A percentile compares a stretch with the other conserved stretches of the same genome.
Conservation (phyloP, 805 yeast species). For the Scheffersomyces stipitis region DNA sequence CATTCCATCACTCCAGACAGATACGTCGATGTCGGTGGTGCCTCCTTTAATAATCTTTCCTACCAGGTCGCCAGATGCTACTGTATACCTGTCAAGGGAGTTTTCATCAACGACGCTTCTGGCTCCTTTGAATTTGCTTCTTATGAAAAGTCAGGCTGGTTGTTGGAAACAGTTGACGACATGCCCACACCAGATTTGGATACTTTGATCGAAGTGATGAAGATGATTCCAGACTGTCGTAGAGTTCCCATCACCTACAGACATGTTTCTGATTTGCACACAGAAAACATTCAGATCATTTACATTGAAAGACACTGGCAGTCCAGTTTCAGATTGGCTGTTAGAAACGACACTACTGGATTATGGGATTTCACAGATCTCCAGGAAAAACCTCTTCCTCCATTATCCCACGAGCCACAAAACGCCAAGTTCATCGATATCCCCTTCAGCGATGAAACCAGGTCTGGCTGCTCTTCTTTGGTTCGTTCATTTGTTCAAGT, state of each 20-base stretch:
- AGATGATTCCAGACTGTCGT: slow-evolving; percentile 69
- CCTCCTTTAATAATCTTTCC: slow-evolving; percentile 79
- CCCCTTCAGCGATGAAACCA: slow-evolving; percentile 50
- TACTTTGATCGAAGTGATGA: slow-evolving; percentile 75
- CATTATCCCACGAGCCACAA: slow-evolving; percentile 52
- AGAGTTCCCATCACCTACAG: slow-evolving; percentile 71
- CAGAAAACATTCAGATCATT: slow-evolving; percentile 64
- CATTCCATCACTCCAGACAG: slow-evolving; percentile 82
- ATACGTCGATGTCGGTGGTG: slow-evolving; percentile 82
- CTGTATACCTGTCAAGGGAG: slow-evolving; percentile 83
- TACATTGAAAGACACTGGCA: slow-evolving; percentile 87
- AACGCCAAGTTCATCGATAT: slow-evolving; percentile 70
- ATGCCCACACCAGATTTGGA: slow-evolving; percentile 72
- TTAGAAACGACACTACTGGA: slow-evolving; percentile 56
- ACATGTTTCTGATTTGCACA: slow-evolving; percentile 78
- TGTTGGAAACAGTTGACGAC: slow-evolving; percentile 76
- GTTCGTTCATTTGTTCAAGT: slow-evolving; percentile 73
- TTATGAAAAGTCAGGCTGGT: slow-evolving; percentile 72
- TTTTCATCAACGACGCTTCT: slow-evolving; percentile 72
- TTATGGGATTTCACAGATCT: slow-evolving; percentile 53
- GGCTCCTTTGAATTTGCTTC: slow-evolving; percentile 68
- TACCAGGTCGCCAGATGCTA: slow-evolving; percentile 87
- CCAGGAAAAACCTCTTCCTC: slow-evolving; percentile 63
- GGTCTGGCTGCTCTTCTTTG: slow-evolving; percentile 51
- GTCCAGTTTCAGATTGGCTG: slow-evolving; percentile 65